These are phyloP conservation scores for Penicillium sp. DNA, from an alignment of 2,329 filamentous ascomycete species.

Conservation along the genomic window DNA sequence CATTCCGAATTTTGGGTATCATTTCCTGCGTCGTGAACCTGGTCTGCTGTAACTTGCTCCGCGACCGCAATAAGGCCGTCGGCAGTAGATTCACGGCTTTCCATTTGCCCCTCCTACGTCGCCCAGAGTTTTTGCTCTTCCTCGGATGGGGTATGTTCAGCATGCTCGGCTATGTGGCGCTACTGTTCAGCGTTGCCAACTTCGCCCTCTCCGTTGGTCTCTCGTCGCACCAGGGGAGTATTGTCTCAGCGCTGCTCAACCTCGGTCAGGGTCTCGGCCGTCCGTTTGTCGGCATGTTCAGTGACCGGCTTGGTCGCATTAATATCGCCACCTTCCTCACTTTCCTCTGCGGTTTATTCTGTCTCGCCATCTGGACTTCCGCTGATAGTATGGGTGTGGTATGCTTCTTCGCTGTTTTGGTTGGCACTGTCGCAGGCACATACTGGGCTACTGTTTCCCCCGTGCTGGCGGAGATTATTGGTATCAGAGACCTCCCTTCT, in stretches of 20 bases:
- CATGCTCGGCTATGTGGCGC: slow-evolving; percentile 64
- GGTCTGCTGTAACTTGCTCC: slow-evolving; percentile 53
- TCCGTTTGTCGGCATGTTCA: slow-evolving; percentile 62
- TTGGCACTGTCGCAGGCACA: slow-evolving; percentile 58
- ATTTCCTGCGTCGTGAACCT: slow-evolving; percentile 54
- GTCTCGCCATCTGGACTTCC: slow-evolving; percentile 60
- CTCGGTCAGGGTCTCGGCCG: slow-evolving; percentile 58
- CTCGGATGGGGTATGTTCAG: slow-evolving; percentile 59
- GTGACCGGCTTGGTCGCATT: slow-evolving; percentile 59
- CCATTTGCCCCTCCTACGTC: slow-evolving; percentile 52
- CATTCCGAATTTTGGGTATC: slow-evolving; percentile 61
- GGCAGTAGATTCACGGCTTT: slow-evolving; percentile 54
- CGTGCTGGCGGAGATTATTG: slow-evolving; percentile 61
- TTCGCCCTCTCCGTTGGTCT: slow-evolving; percentile 62
- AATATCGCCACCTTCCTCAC: slow-evolving; percentile 60
- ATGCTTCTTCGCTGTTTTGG: slow-evolving; percentile 58
- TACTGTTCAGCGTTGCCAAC: slow-evolving; percentile 63
- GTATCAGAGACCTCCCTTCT: slow-evolving; percentile 56
- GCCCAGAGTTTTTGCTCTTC: slow-evolving; percentile 57
- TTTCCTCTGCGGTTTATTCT: slow-evolving; percentile 56
- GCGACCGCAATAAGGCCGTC: slow-evolving; percentile 58
- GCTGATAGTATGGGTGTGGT: slow-evolving; percentile 58
- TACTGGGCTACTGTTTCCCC: slow-evolving; percentile 60
- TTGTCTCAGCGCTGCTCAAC: slow-evolving; percentile 63
- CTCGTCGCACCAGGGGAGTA: slow-evolving; percentile 56